Evolutionary conservation across 106 monocot species (phyloP).

Genomic region (Phalaenopsis equestris): DNA sequence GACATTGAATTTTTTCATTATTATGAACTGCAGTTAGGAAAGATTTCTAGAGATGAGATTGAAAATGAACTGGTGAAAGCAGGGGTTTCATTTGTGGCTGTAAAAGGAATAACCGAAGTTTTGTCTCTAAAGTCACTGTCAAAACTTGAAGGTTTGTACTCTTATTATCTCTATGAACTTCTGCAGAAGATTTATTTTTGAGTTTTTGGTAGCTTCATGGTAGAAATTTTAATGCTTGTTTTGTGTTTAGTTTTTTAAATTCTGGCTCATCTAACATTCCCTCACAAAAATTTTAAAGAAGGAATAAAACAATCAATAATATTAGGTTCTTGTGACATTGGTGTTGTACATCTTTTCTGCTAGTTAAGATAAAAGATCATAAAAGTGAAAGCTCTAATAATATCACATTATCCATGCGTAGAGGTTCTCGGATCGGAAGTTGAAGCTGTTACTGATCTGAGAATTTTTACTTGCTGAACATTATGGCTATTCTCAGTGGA

Average conservation of each 20-base stretch:
- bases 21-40: slow-evolving; percentile 57
- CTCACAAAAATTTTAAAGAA: neutral
- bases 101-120: slow-evolving; percentile 75
- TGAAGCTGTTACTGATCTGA: slow-evolving; percentile 93
- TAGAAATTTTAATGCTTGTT: neutral
- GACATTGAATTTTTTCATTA: neutral
- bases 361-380: neutral
- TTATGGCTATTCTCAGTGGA: slow-evolving; percentile 91
- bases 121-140: slow-evolving; percentile 78
- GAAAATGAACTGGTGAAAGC: slow-evolving; percentile 62
- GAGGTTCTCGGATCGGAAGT: slow-evolving; percentile 76
- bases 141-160: slow-evolving; percentile 74
- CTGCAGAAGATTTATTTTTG: neutral
- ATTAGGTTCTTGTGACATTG: neutral
- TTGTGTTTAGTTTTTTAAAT: neutral
- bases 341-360: neutral
- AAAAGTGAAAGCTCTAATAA: slow-evolving; percentile 4
- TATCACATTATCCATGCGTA: slow-evolving; percentile 19
- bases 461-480: slow-evolving; percentile 85
- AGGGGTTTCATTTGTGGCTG: slow-evolving; percentile 63
- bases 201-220: neutral
- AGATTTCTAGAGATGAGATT: slow-evolving; percentile 80
- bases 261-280: neutral
- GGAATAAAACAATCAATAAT: neutral
- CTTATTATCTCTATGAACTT: neutral